Evolutionary conservation across 345 rosid species (phyloP).

Genomic region (Citrus sp.): DNA sequence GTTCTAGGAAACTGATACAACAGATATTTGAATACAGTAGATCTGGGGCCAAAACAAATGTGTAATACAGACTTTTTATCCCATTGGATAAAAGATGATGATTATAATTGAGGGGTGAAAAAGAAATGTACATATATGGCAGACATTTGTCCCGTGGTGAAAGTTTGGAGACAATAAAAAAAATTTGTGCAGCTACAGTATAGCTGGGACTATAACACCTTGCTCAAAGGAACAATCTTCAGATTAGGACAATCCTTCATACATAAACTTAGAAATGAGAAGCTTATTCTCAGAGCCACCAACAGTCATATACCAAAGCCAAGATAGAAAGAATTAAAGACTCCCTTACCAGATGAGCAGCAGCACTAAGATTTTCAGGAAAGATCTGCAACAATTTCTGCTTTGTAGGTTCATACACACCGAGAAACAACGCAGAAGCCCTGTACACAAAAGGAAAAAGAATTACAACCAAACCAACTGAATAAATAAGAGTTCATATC

Average conservation of each 20-base stretch:
- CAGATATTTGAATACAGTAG: neutral
- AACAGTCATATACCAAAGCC: neutral
- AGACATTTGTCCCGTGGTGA: neutral
- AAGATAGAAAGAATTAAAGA: slow-evolving; percentile 6
- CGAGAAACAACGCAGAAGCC: slow-evolving; percentile 94
- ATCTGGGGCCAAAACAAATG: neutral
- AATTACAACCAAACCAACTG: neutral
- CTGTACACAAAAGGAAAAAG: slow-evolving; percentile 33
- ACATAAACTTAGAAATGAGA: neutral
- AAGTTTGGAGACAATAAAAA: neutral
- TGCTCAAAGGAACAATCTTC: neutral
- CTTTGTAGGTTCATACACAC: slow-evolving; percentile 93
- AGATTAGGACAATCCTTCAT: neutral
- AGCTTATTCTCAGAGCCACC: neutral
- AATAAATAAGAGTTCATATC: neutral
- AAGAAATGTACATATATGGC: neutral
- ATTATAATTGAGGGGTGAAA: neutral
- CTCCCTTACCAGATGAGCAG: slow-evolving; percentile 80
- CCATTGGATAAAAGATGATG: neutral
- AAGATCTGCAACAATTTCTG: slow-evolving; percentile 71
- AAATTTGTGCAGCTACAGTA: neutral
- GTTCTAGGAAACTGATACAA: neutral
- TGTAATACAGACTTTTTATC: neutral
- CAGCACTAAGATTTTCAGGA: slow-evolving; percentile 83
- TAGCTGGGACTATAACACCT: neutral